Evolutionary conservation across 2,329 filamentous ascomycete genomes (phyloP).

Genomic region (Epicoccum sorghinum): DNA sequence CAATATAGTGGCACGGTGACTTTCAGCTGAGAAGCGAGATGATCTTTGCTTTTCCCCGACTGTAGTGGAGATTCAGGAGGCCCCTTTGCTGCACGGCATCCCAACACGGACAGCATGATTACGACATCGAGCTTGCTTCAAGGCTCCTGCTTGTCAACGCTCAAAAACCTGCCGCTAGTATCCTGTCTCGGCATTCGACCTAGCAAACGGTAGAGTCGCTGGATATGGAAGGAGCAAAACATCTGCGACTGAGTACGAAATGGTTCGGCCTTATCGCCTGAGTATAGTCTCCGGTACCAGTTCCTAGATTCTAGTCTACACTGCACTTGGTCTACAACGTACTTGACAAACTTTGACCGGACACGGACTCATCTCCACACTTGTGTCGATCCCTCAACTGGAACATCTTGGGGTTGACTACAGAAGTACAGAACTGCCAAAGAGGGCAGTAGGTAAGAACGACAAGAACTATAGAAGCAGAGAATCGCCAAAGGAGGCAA

Average conservation of each 20-base stretch:
- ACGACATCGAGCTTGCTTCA: background rate
- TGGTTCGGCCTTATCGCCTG: background rate
- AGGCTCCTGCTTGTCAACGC: background rate
- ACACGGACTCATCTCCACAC: constrained; percentile 1
- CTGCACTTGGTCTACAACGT: background rate
- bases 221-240: constrained; percentile 16
- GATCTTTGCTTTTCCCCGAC: background rate
- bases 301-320: background rate
- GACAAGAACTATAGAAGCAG: background rate
- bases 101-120: background rate
- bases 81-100: too few relatives aligned
- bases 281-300: background rate
- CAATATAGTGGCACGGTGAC: too few relatives aligned
- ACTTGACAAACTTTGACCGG: background rate
- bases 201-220: constrained; percentile 2
- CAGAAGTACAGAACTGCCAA: background rate
- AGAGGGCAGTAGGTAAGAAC: too few relatives aligned
- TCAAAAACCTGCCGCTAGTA: background rate
- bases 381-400: constrained; percentile 3
- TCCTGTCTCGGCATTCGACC: background rate
- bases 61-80: background rate
- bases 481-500: constrained; percentile 16
- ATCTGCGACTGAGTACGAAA: background rate
- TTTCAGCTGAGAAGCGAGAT: background rate
- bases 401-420: constrained; percentile 8